Percentiles rank a stretch among this genome's conserved stretches.
phyloP scores from a whole-genome alignment of 108 stramenopile species.

The Stephanodiscus minutulus region DNA sequence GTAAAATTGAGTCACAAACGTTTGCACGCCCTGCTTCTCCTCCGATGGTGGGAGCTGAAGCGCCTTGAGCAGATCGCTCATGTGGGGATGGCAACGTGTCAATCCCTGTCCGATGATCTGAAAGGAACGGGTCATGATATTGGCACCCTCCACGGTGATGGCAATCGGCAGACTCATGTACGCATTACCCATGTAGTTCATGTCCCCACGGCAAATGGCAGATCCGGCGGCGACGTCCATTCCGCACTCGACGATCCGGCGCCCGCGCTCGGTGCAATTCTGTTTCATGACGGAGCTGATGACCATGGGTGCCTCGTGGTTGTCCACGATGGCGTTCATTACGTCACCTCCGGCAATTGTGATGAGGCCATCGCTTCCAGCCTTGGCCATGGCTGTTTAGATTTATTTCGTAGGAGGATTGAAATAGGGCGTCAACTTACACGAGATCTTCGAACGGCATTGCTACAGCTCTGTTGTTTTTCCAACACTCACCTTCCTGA shows the following conservation, averaged over 20 bases:
- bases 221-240: conserved; percentile 98
- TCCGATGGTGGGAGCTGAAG: conserved; percentile 88
- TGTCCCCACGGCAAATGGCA: conserved; percentile 96
- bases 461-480: neutral
- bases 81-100: conserved; percentile 97
- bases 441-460: neutral
- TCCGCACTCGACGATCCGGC: conserved; percentile 92
- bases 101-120: conserved; percentile 98
- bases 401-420: neutral
- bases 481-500: conserved; percentile 80
- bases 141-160: conserved; percentile 98
- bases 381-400: conserved; percentile 74
- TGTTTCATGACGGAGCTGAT: conserved; percentile 99
- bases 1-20: conserved; percentile 89
- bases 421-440: neutral
- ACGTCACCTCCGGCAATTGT: conserved; percentile 91
- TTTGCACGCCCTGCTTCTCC: conserved; percentile 79
- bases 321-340: conserved; percentile 98
- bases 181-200: conserved; percentile 91
- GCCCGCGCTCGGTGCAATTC: conserved; percentile 94
- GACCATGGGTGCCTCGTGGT: conserved; percentile 98
- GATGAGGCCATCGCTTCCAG: conserved; percentile 92
- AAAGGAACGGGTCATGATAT: conserved; percentile 97
- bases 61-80: conserved; percentile 90
- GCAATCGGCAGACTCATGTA: conserved; percentile 98